phyloP scores from a whole-genome alignment of 164 flowering plant genomes.

The Cinnamomum chago region DNA sequence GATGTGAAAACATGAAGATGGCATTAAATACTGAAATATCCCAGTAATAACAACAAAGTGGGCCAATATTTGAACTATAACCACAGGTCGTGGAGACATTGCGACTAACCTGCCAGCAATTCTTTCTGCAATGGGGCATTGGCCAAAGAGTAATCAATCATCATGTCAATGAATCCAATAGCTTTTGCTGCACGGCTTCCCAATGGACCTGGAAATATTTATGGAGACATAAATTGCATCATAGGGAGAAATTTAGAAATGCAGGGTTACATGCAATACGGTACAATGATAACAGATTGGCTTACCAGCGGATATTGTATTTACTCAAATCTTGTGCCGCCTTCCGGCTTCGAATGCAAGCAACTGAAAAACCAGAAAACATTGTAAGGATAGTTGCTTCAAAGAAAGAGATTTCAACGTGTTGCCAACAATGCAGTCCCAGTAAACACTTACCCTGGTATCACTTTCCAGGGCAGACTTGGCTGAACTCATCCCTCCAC shows the following conservation, averaged over 20 bases:
- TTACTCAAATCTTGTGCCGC: slow-evolving; percentile 72
- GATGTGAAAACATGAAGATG: no score
- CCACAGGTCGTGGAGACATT: neutral
- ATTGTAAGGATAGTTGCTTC: neutral
- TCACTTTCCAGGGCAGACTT: slow-evolving; percentile 99
- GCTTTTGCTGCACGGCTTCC: slow-evolving; percentile 97
- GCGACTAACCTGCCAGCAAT: slow-evolving; percentile 59
- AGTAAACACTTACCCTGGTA: slow-evolving; percentile 42
- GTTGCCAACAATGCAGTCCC: neutral
- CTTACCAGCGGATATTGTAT: slow-evolving; percentile 93
- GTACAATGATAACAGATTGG: neutral
- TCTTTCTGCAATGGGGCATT: slow-evolving; percentile 93
- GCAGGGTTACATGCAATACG: neutral
- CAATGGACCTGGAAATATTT: slow-evolving; percentile 57
- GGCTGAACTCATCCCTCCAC: slow-evolving; percentile 99
- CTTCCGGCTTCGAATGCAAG: slow-evolving; percentile 98
- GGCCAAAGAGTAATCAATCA: slow-evolving; percentile 77
- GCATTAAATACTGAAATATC: no score
- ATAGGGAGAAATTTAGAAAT: neutral
- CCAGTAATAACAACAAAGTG: neutral
- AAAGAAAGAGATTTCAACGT: neutral
- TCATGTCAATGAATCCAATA: slow-evolving; percentile 85
- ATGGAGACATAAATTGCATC: neutral
- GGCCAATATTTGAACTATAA: neutral
- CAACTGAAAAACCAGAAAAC: slow-evolving; percentile 49